Evolutionary conservation across 2,329 filamentous ascomycete genomes (phyloP), one percentile per base, ranked within the genome.

Genomic region (Aureobasidium sp.): DNA sequence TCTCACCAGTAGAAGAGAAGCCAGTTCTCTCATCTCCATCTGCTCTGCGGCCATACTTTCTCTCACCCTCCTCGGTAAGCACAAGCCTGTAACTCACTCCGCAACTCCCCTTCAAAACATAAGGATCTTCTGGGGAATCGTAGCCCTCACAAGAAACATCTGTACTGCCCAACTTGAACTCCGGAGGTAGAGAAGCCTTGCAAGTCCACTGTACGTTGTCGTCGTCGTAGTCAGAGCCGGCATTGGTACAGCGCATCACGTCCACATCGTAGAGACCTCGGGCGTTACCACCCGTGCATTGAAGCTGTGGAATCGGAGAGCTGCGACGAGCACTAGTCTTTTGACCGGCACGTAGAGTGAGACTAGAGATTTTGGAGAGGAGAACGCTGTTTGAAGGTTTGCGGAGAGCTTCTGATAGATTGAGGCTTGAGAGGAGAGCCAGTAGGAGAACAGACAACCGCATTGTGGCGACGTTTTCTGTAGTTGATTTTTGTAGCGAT

Each of bases 111-210:
- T 89, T 91, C 60, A 97, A 77, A n/a, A 97, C 83, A 73, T 91
- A 95, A 0, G 85, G 85, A 73, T 97, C 94, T 51, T 93, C 84
- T 0, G 87, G 76, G 15, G 78, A 80, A 63, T 83, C 79, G 76
- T 96, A 97, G 12, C 94, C 93, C 72, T 99, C 93, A 74, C 94
- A 99, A 12, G 91, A 80, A 61, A 97, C 93, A 65, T 97, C 92
- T 12, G 93, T 97, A 64, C 84, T 82, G 62, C 90, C 92, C 32
- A 97, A 84, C 74, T 87, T 87, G 75, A 87, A 85, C 66, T 87
- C 84, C 12, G 78, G 73, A 0, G 85, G 84, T 1, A 87, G 73
- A 2, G 79, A 78, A 5, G 85, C 83, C n/a, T 84, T 85, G 76
- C 93, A 99, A 32, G 89, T 90, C 93, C 93, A 99, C 76, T 96